These are phyloP conservation scores for Syncephalastrum racemosum DNA, from an alignment of 371 early-diverging fungal species.

Conservation along the genomic window DNA sequence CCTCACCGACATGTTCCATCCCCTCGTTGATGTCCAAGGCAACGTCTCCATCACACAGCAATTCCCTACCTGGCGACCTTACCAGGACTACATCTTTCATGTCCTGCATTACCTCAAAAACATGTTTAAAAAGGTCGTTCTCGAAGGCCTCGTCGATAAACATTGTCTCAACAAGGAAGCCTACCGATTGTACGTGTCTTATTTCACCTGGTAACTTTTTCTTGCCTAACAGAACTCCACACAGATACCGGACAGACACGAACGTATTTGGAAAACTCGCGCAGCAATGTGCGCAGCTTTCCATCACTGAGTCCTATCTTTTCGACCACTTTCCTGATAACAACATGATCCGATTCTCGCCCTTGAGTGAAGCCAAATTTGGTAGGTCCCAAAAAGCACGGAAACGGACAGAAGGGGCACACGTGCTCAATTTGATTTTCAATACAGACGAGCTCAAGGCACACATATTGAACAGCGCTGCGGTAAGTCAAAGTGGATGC, in stretches of 20 bases:
- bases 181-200: constrained; percentile 59
- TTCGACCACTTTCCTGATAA: constrained; percentile 63
- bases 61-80: constrained; percentile 81
- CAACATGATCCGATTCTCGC: constrained; percentile 61
- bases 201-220: not conserved
- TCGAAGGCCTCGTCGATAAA: constrained; percentile 68
- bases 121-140: constrained; percentile 75
- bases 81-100: constrained; percentile 81
- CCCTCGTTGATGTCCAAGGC: constrained; percentile 81
- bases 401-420: not conserved
- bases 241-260: constrained; percentile 64
- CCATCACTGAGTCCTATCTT: constrained; percentile 68
- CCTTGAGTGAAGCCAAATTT: constrained; percentile 56
- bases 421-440: not conserved
- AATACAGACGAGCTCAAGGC: constrained; percentile 32
- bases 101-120: constrained; percentile 84
- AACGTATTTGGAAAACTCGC: constrained; percentile 72
- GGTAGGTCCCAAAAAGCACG: constrained; percentile 27
- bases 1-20: constrained; percentile 92
- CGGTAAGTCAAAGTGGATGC: too few relatives aligned
- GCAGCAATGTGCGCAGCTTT: constrained; percentile 79
- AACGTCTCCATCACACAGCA: constrained; percentile 69
- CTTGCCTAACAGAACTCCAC: not conserved
- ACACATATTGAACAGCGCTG: constrained; percentile 43
- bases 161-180: constrained; percentile 76